Percentiles rank a stretch among this genome's conserved stretches.
Evolutionary conservation across 345 rosid genomes (phyloP).

Genomic region (Sisymbrium altissimum): DNA sequence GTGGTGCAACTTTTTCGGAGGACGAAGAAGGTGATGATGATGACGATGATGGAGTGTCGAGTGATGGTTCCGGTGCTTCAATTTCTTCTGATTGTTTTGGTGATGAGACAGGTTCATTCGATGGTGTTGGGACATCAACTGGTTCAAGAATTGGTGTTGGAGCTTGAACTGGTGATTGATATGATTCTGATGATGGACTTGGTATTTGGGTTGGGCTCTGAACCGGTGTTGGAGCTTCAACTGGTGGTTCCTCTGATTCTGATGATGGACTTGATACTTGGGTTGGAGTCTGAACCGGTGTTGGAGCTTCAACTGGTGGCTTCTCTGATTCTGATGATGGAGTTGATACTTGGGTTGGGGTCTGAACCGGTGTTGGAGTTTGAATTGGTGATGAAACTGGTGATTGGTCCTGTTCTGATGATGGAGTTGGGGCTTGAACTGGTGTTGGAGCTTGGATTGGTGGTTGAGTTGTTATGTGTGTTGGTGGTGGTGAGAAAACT

Average conservation of each 20-base stretch:
- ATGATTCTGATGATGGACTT: not conserved
- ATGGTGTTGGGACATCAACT: constrained; percentile 3
- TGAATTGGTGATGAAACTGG: not conserved
- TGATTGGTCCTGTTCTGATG: constrained; percentile 1
- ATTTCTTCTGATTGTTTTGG: constrained; percentile 14
- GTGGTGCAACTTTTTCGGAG: not conserved
- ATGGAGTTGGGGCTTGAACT: too few relatives aligned
- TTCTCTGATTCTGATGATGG: not conserved
- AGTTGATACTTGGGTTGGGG: too few relatives aligned
- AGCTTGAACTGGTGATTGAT: not conserved
- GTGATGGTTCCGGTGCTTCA: constrained; percentile 19
- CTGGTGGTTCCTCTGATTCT: constrained; percentile 12
- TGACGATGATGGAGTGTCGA: not conserved
- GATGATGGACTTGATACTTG: not conserved
- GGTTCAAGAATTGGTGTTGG: constrained; percentile 7
- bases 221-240: not conserved
- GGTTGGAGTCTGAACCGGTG: constrained; percentile 2
- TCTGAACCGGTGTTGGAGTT: too few relatives aligned
- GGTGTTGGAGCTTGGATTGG: not conserved
- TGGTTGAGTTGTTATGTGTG: constrained; percentile 17
- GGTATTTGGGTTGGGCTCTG: not conserved
- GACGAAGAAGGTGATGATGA: not conserved
- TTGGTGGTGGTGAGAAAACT: constrained; percentile 15
- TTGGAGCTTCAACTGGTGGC: not conserved
- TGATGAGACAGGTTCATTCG: constrained; percentile 12